These are phyloP conservation scores for Hirsutella thompsonii DNA, from an alignment of 2,329 filamentous ascomycete species.

Conservation along the genomic window DNA sequence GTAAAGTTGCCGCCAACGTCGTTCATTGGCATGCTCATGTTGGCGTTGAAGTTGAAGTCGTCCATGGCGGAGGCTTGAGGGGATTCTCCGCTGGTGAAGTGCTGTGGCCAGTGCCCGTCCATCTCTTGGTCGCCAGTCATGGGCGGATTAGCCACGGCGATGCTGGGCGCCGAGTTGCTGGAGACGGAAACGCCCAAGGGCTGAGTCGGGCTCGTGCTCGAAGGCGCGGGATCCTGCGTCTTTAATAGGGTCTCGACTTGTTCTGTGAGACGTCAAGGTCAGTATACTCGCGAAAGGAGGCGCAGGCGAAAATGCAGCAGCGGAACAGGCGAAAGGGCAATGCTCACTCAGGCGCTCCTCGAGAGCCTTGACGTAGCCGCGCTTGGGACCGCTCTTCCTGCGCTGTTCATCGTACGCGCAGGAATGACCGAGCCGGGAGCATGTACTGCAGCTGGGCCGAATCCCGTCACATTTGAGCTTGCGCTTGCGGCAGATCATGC, in stretches of 20 bases:
- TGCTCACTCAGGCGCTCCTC: constrained; percentile 79
- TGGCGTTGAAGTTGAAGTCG: constrained; percentile 44
- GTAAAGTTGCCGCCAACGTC: constrained; percentile 46
- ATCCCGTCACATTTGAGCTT: constrained; percentile 84
- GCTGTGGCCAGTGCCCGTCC: constrained; percentile 38
- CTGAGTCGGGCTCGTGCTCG: constrained; percentile 16
- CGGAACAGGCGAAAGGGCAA: constrained; percentile 1
- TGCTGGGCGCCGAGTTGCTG: constrained; percentile 11
- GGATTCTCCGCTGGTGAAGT: constrained; percentile 36
- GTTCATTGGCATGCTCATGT: constrained; percentile 35
- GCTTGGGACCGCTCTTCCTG: constrained; percentile 88
- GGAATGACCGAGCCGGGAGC: constrained; percentile 70
- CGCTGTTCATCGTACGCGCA: constrained; percentile 88
- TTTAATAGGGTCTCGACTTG: constrained; percentile 89
- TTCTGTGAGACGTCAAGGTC: constrained; percentile 34
- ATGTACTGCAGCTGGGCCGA: constrained; percentile 78
- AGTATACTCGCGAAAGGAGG: neutral
- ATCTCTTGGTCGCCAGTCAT: constrained; percentile 33
- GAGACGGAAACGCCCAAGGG: constrained; percentile 14
- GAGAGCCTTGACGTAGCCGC: constrained; percentile 86
- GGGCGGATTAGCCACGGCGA: constrained; percentile 27
- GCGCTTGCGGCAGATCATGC: constrained; percentile 83
- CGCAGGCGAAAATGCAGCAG: neutral
- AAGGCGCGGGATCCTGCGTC: constrained; percentile 41
- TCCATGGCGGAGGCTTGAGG: constrained; percentile 35